Evolutionary conservation across 257 asterid species (phyloP).

Genomic region (Plantago ovata): DNA sequence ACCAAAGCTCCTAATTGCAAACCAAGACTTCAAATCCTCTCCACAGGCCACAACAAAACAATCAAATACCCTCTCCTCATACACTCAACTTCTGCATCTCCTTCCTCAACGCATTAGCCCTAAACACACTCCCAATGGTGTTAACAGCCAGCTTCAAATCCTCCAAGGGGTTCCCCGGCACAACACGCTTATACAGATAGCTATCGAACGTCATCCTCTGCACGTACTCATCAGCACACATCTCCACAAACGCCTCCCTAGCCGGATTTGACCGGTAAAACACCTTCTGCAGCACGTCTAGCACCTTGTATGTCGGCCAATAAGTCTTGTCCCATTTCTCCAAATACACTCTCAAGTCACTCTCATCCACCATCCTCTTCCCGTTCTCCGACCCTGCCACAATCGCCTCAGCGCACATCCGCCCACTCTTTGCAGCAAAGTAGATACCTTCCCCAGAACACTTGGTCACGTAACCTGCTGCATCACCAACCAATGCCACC

Average conservation of each 20-base stretch:
- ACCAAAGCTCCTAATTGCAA: background rate
- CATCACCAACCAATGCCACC: conserved; percentile 83
- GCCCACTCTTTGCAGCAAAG: conserved; percentile 86
- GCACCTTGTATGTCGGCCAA: conserved; percentile 87
- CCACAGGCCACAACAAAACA: background rate
- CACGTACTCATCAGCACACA: conserved; percentile 89
- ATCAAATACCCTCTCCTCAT: conserved; percentile 15
- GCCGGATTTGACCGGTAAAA: conserved; percentile 89
- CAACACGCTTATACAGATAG: conserved; percentile 77
- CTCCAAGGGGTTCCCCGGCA: conserved; percentile 87
- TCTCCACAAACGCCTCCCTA: conserved; percentile 84
- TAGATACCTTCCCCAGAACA: conserved; percentile 94
- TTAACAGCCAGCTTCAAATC: conserved; percentile 86
- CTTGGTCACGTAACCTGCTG: conserved; percentile 87
- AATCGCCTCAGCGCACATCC: conserved; percentile 93
- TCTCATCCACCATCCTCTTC: conserved; percentile 73
- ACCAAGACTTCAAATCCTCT: no score
- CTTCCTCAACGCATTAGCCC: conserved; percentile 82
- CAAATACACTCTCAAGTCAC: conserved; percentile 71
- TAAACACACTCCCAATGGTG: conserved; percentile 79
- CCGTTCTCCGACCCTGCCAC: conserved; percentile 86
- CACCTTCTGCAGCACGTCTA: conserved; percentile 81
- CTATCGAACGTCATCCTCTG: conserved; percentile 96
- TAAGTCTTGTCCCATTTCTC: conserved; percentile 90
- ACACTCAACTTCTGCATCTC: conserved; percentile 80